A percentile compares a stretch with the other conserved stretches of the same genome.
Evolutionary conservation across 805 yeast species (phyloP).

Genomic region (Candida saitoana): DNA sequence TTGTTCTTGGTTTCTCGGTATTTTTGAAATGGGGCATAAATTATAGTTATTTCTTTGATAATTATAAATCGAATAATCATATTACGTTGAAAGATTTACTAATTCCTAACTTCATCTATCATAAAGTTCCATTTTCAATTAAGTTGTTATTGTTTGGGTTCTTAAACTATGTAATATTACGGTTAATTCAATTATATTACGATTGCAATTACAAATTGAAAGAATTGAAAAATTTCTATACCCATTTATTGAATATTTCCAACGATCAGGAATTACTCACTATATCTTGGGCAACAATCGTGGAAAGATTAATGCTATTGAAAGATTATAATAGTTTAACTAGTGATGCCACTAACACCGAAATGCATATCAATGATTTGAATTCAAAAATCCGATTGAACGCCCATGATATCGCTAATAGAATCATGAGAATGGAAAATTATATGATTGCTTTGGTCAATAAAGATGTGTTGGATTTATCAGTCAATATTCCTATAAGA

Average conservation of each 20-base stretch:
- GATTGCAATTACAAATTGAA: slow-evolving; percentile 59
- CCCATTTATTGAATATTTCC: slow-evolving; percentile 61
- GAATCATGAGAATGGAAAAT: slow-evolving; percentile 94
- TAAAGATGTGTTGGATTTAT: slow-evolving; percentile 65
- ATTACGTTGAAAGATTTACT: slow-evolving; percentile 32
- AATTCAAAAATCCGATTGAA: slow-evolving; percentile 72
- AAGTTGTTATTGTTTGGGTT: slow-evolving; percentile 65
- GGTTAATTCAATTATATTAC: slow-evolving; percentile 51
- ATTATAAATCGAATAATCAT: slow-evolving; percentile 18
- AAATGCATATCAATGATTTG: slow-evolving; percentile 43
- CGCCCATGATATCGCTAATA: slow-evolving; percentile 91
- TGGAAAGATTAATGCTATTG: slow-evolving; percentile 65
- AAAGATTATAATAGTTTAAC: slow-evolving; percentile 77
- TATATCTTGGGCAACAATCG: slow-evolving; percentile 86
- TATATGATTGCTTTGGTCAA: slow-evolving; percentile 87
- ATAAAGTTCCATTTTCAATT: slow-evolving; percentile 39
- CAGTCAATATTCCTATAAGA: slow-evolving; percentile 31
- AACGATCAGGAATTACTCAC: slow-evolving; percentile 83
- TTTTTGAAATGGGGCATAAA: slow-evolving; percentile 82
- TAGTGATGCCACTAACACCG: slow-evolving; percentile 25
- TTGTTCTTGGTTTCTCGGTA: slow-evolving; percentile 74
- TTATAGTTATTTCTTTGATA: slow-evolving; percentile 32
- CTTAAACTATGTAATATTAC: slow-evolving; percentile 46
- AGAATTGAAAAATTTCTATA: slow-evolving; percentile 76
- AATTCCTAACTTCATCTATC: slow-evolving; percentile 42